Evolutionary conservation across 805 yeast genomes (phyloP).

Genomic region (Metschnikowia dekortorum): DNA sequence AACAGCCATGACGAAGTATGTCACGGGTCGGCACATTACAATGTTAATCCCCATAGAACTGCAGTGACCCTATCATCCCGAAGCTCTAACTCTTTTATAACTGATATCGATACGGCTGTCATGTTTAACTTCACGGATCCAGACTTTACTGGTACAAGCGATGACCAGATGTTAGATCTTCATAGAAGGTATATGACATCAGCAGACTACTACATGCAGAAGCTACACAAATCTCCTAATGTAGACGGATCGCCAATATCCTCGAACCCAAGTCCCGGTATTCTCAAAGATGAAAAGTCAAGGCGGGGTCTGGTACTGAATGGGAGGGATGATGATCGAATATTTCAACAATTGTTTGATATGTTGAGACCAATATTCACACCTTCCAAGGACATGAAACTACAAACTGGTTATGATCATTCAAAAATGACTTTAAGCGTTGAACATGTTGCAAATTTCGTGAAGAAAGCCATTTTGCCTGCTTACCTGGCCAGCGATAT

Average conservation of each 20-base stretch:
- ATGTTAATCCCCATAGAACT: conserved; percentile 1
- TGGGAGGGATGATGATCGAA: conserved; percentile 2
- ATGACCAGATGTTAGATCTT: conserved; percentile 8
- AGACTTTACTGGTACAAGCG: conserved; percentile 2
- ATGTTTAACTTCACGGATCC: conserved; percentile 12
- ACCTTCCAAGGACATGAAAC: conserved; percentile 6
- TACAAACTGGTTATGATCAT: conserved; percentile 1
- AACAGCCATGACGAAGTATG: neutral
- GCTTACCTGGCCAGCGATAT: neutral
- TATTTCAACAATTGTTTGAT: conserved; percentile 3
- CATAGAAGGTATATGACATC: conserved; percentile 15
- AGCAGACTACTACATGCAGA: conserved; percentile 12
- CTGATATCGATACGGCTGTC: conserved; percentile 6
- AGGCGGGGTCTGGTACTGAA: conserved; percentile 3
- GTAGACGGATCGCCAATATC: neutral
- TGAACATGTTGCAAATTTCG: conserved; percentile 8
- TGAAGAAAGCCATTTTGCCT: conserved; percentile 3
- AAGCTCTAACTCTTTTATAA: conserved; percentile 12
- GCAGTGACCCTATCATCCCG: conserved; percentile 12
- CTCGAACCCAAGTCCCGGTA: neutral
- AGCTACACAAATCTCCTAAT: conserved; percentile 7
- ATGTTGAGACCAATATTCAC: conserved; percentile 9
- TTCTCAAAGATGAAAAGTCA: conserved; percentile 2
- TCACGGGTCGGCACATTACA: neutral
- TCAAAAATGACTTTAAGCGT: conserved; percentile 5